These are phyloP conservation scores for Curvularia spicifera DNA, from an alignment of 2,329 filamentous ascomycete species.

Conservation along the genomic window DNA sequence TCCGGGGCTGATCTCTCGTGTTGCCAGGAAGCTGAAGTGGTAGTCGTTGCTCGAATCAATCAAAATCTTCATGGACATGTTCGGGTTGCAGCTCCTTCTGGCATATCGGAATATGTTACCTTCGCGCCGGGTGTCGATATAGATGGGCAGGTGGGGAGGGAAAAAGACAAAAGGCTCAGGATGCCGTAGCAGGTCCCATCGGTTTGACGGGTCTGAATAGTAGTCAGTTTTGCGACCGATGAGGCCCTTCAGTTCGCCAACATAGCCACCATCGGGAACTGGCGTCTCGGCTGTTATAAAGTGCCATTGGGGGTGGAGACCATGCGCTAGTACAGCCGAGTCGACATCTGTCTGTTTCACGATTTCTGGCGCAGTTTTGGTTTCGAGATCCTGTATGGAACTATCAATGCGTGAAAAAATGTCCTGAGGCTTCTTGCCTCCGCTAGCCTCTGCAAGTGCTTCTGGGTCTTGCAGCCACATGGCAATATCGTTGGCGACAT, in stretches of 20 bases:
- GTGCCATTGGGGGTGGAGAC: conserved; percentile 72
- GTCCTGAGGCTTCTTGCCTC: conserved; percentile 66
- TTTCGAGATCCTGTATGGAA: conserved; percentile 60
- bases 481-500: conserved; percentile 75
- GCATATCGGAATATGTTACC: conserved; percentile 87
- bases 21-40: conserved; percentile 91
- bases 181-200: conserved; percentile 57
- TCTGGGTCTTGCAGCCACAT: conserved; percentile 79
- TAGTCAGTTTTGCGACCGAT: conserved; percentile 58
- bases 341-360: conserved; percentile 61
- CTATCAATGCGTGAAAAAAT: conserved; percentile 71
- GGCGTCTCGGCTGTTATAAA: conserved; percentile 64
- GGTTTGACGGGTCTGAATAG: conserved; percentile 53
- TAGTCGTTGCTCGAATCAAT: conserved; percentile 73
- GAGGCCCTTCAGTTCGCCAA: conserved; percentile 73
- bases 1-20: conserved; percentile 74
- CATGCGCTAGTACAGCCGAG: conserved; percentile 56
- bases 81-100: conserved; percentile 89
- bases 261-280: conserved; percentile 60
- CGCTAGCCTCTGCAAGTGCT: conserved; percentile 70
- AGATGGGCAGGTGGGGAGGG: conserved; percentile 85
- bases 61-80: conserved; percentile 85
- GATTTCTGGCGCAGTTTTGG: conserved; percentile 58
- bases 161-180: conserved; percentile 66
- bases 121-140: conserved; percentile 88